These are phyloP conservation scores for Septoria linicola DNA, from an alignment of 2,329 filamentous ascomycete genomes.

Conservation along the genomic window DNA sequence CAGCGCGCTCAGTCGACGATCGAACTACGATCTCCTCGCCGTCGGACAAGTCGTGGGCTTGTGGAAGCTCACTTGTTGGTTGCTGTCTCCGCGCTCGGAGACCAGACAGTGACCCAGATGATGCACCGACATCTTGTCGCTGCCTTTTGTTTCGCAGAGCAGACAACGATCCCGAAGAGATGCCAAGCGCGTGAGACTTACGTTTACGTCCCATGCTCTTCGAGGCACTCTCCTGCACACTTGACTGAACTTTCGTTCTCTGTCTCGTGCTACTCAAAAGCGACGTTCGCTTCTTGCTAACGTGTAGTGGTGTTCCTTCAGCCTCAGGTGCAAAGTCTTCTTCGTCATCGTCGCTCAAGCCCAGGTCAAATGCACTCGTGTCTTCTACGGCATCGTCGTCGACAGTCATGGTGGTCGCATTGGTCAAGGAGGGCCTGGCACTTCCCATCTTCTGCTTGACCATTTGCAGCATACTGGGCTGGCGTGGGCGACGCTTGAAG, in stretches of 20 bases:
- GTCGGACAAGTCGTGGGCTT: background rate
- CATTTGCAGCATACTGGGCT: constrained; percentile 52
- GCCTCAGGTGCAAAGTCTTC: constrained; percentile 60
- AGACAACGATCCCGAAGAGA: constrained; percentile 22
- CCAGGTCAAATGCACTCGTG: constrained; percentile 33
- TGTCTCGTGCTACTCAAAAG: constrained; percentile 10
- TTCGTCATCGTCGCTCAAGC: constrained; percentile 32
- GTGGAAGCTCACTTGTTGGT: background rate
- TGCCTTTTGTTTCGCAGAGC: constrained; percentile 27
- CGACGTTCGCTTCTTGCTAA: constrained; percentile 42
- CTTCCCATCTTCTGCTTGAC: constrained; percentile 42
- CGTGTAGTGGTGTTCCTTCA: constrained; percentile 65
- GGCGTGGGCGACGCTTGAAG: constrained; percentile 51
- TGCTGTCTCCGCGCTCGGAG: constrained; percentile 16
- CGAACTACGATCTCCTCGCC: constrained; percentile 14
- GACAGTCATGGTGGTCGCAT: constrained; percentile 17
- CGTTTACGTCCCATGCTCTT: constrained; percentile 31
- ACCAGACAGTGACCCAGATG: constrained; percentile 24
- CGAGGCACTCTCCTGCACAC: background rate
- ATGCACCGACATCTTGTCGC: constrained; percentile 21
- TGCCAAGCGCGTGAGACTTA: constrained; percentile 28
- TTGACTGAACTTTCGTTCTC: background rate
- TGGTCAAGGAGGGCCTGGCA: constrained; percentile 28
- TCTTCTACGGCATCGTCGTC: constrained; percentile 44
- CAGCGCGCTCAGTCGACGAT: constrained; percentile 24